A percentile compares a stretch with the other conserved stretches of the same genome.
These are phyloP conservation scores for Colletotrichum tropicale DNA, from an alignment of 2,329 filamentous ascomycete species.

Conservation along the genomic window DNA sequence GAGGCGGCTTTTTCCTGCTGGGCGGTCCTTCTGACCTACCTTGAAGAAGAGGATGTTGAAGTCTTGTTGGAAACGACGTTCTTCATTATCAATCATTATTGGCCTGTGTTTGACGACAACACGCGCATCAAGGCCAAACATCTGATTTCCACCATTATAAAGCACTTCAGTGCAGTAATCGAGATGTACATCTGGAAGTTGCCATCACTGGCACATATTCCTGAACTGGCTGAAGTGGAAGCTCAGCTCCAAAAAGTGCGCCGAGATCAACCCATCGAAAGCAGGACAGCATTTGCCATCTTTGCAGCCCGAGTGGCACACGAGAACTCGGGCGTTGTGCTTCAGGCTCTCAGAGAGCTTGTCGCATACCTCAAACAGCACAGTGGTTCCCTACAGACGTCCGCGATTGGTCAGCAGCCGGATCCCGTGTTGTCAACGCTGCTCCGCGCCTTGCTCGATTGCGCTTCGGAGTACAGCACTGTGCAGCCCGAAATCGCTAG, in stretches of 20 bases:
- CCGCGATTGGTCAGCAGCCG: conserved; percentile 82
- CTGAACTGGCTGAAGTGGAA: conserved; percentile 72
- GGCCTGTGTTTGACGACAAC: conserved; percentile 67
- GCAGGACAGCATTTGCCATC: conserved; percentile 47
- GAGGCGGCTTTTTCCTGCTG: conserved; percentile 83
- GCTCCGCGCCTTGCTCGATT: conserved; percentile 82
- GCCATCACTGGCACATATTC: conserved; percentile 77
- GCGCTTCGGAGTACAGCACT: conserved; percentile 79
- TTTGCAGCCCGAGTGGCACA: conserved; percentile 78
- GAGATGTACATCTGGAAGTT: conserved; percentile 73
- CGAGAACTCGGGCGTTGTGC: conserved; percentile 85
- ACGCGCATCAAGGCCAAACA: conserved; percentile 65
- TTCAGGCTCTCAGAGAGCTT: conserved; percentile 81
- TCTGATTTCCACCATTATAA: conserved; percentile 69
- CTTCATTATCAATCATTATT: conserved; percentile 83
- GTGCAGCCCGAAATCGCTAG: conserved; percentile 69
- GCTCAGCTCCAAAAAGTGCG: conserved; percentile 69
- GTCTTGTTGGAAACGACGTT: conserved; percentile 87
- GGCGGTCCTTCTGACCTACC: conserved; percentile 75
- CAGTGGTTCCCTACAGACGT: conserved; percentile 80
- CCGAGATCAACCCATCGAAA: conserved; percentile 57
- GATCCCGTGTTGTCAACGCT: conserved; percentile 74
- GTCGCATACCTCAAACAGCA: conserved; percentile 73
- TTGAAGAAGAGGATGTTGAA: conserved; percentile 81
- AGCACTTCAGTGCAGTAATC: conserved; percentile 65